Percentiles rank a stretch among this genome's conserved stretches.
Conservation (phyloP, 768 basidiomycete genomes). For the Amanita pallidorosea region DNA sequence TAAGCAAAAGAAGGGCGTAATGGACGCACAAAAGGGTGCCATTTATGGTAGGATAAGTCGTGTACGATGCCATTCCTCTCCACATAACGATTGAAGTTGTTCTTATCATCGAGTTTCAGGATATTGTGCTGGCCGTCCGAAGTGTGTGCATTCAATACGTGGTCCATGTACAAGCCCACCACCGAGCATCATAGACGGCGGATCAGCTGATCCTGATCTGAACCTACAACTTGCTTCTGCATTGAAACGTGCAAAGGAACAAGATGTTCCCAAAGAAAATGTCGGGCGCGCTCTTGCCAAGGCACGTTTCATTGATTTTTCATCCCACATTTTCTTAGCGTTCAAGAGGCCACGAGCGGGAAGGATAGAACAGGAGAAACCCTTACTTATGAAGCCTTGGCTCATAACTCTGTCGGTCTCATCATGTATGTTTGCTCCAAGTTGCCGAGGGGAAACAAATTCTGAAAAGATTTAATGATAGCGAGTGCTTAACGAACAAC, state of each 20-base stretch:
- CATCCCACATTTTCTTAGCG: not conserved
- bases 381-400: slow-evolving; percentile 52
- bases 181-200: slow-evolving; percentile 32
- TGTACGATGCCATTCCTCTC: slow-evolving; percentile 25
- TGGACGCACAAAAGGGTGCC: slow-evolving; percentile 48
- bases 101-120: slow-evolving; percentile 24
- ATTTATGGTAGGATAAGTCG: slow-evolving; percentile 44
- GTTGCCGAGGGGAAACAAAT: not conserved
- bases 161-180: not conserved
- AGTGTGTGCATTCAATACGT: slow-evolving; percentile 25
- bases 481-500: slow-evolving; percentile 58
- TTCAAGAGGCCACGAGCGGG: slow-evolving; percentile 32
- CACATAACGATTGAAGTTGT: not conserved
- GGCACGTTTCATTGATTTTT: slow-evolving; percentile 19
- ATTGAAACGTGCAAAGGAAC: slow-evolving; percentile 44
- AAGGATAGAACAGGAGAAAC: slow-evolving; percentile 35
- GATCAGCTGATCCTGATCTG: slow-evolving; percentile 40
- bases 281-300: slow-evolving; percentile 51
- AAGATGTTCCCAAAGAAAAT: slow-evolving; percentile 60
- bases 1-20: slow-evolving; percentile 57
- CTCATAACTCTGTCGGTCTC: slow-evolving; percentile 46
- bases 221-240: slow-evolving; percentile 43
- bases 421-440: slow-evolving; percentile 38
- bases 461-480: slow-evolving; percentile 18
- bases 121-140: slow-evolving; percentile 50